Conservation (phyloP, 129 eudicot genomes). For the Silybum marianum region DNA sequence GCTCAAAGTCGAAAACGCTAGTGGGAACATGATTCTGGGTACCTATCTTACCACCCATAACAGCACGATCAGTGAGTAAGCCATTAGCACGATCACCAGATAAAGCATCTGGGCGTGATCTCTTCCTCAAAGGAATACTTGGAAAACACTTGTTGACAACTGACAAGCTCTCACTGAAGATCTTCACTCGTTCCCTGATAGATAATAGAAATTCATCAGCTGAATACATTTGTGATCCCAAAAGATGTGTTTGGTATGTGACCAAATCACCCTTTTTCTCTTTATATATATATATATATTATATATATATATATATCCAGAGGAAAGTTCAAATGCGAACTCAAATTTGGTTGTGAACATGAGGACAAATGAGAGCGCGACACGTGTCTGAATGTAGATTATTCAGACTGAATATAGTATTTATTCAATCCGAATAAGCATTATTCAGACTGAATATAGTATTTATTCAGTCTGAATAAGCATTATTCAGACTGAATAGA, state of each 20-base stretch:
- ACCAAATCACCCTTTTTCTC: no score
- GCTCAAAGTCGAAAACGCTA: constrained; percentile 49
- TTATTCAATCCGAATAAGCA: no score
- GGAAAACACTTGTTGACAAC: constrained; percentile 61
- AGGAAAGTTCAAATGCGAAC: no score
- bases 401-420: no score
- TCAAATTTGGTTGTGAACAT: no score
- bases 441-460: no score
- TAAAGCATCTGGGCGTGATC: constrained; percentile 58
- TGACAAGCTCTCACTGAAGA: constrained; percentile 57
- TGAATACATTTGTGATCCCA: neutral
- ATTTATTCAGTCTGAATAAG: no score
- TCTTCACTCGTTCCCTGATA: constrained; percentile 68
- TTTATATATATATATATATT: no score
- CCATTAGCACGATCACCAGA: constrained; percentile 52
- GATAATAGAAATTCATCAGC: neutral
- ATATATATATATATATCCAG: no score
- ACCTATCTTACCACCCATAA: constrained; percentile 38
- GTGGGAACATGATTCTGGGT: constrained; percentile 39
- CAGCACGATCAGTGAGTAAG: constrained; percentile 48
- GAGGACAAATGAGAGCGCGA: no score
- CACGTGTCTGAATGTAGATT: no score
- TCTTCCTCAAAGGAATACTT: constrained; percentile 60
- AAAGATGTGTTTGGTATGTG: neutral
- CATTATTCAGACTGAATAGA: no score